Percentiles rank a stretch among this genome's conserved stretches.
Conservation (phyloP, 176 grass and related monocot genomes). For the Paspalum vaginatum region DNA sequence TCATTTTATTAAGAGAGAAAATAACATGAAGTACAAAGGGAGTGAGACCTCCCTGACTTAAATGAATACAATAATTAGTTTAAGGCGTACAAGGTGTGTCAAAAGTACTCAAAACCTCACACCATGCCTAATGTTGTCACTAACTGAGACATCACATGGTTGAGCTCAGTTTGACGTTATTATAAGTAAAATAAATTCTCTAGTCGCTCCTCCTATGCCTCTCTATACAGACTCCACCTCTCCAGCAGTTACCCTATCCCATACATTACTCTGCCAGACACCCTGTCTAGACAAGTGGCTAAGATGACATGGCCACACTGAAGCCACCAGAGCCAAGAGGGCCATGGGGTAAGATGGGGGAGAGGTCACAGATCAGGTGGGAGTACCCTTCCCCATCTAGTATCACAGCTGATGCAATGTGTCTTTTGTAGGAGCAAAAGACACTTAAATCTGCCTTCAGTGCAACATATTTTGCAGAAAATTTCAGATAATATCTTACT, state of each 20-base stretch:
- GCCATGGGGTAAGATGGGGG: neutral
- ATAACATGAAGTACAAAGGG: no score
- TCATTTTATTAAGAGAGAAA: no score
- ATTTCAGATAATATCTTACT: neutral
- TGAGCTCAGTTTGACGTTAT: neutral
- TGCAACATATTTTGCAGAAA: neutral
- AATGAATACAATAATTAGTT: neutral
- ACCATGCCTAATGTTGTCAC: neutral
- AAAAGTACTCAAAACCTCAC: neutral
- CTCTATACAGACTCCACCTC: neutral
- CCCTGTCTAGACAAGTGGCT: neutral
- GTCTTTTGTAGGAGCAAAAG: neutral
- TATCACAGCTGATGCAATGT: neutral
- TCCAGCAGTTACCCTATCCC: neutral
- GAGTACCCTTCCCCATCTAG: neutral
- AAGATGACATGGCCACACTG: neutral
- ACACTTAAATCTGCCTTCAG: neutral
- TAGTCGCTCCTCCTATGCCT: neutral
- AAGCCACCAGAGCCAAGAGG: neutral
- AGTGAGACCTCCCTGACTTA: no score
- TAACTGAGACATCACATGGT: constrained; percentile 9
- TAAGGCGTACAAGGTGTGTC: neutral
- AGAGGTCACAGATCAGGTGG: neutral
- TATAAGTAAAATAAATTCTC: neutral
- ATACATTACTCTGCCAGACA: neutral